Percentiles rank a stretch among this genome's conserved stretches.
phyloP scores from a whole-genome alignment of 2,329 filamentous ascomycete species.

The Bipolaris victoriae region DNA sequence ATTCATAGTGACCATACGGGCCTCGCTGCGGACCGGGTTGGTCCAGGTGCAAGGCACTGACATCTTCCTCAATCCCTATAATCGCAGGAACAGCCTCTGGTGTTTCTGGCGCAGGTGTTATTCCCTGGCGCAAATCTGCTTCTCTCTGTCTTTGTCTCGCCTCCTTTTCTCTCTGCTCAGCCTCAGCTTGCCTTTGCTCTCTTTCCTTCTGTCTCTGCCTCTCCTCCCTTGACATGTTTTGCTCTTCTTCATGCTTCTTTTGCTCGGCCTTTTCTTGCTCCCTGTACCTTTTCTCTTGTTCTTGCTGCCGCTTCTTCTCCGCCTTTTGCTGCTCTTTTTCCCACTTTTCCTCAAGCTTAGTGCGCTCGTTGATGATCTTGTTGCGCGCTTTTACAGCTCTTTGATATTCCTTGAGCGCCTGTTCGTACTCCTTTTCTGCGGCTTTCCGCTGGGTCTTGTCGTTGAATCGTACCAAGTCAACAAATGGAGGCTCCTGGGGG shows the following conservation, averaged over 20 bases:
- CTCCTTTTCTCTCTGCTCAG: conserved; percentile 17
- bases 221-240: conserved; percentile 10
- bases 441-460: conserved; percentile 71
- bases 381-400: conserved; percentile 70
- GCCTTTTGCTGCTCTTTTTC: conserved; percentile 41
- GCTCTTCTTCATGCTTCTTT: conserved; percentile 23
- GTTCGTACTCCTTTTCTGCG: conserved; percentile 71
- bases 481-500: conserved; percentile 61
- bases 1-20: conserved; percentile 38
- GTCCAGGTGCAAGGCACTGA: conserved; percentile 32
- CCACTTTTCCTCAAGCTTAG: conserved; percentile 61
- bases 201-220: conserved; percentile 16
- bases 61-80: conserved; percentile 26
- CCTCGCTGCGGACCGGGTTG: conserved; percentile 8
- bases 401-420: conserved; percentile 68
- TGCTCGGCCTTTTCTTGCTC: conserved; percentile 26
- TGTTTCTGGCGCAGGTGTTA: conserved; percentile 19
- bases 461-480: conserved; percentile 64
- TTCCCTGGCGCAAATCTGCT: conserved; percentile 9
- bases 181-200: conserved; percentile 13
- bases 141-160: conserved; percentile 21
- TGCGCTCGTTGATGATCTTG: conserved; percentile 67
- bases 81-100: conserved; percentile 4
- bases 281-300: conserved; percentile 14
- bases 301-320: conserved; percentile 26